A percentile compares a stretch with the other conserved stretches of the same genome.
phyloP scores from a whole-genome alignment of 208 protist genomes.

The Balamuthia mandrillaris region DNA sequence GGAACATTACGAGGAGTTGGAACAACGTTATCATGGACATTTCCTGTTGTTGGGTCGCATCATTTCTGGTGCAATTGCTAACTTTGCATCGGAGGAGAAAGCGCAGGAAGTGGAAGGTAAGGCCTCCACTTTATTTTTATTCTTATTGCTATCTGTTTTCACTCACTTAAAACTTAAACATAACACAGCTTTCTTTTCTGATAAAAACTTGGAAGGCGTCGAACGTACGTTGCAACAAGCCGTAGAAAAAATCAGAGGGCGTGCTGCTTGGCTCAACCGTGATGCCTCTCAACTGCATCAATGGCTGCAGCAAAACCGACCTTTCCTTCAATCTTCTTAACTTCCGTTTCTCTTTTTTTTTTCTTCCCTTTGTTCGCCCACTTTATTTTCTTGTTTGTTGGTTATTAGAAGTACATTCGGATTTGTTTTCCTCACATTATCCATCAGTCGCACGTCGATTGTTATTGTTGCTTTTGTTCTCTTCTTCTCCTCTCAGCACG shows the following conservation, averaged over 20 bases:
- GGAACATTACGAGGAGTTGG: not conserved
- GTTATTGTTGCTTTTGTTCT: too few relatives aligned
- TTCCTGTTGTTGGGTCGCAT: slow-evolving; percentile 23
- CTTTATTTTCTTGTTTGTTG: too few relatives aligned
- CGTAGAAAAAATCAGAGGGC: not conserved
- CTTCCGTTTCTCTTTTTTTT: not conserved
- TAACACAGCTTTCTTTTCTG: slow-evolving; percentile 12
- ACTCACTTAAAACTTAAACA: not conserved
- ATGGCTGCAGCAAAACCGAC: too few relatives aligned
- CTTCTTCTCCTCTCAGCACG: too few relatives aligned
- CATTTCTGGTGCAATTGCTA: not conserved
- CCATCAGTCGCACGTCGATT: too few relatives aligned
- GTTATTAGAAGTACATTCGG: too few relatives aligned
- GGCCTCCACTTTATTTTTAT: not conserved
- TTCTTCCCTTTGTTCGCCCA: not conserved
- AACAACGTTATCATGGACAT: too few relatives aligned
- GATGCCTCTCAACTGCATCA: not conserved
- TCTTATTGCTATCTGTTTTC: too few relatives aligned
- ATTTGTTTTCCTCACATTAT: too few relatives aligned
- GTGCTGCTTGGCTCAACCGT: slow-evolving; percentile 6
- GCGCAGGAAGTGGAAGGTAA: not conserved
- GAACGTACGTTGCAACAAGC: slow-evolving; percentile 24
- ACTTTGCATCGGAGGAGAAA: slow-evolving; percentile 29
- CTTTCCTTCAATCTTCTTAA: not conserved
- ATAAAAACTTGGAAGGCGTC: not conserved